A percentile compares a stretch with the other conserved stretches of the same genome.
Evolutionary conservation across 2,329 filamentous ascomycete genomes (phyloP).

Genomic region (Hymenoscyphus fructigenus): DNA sequence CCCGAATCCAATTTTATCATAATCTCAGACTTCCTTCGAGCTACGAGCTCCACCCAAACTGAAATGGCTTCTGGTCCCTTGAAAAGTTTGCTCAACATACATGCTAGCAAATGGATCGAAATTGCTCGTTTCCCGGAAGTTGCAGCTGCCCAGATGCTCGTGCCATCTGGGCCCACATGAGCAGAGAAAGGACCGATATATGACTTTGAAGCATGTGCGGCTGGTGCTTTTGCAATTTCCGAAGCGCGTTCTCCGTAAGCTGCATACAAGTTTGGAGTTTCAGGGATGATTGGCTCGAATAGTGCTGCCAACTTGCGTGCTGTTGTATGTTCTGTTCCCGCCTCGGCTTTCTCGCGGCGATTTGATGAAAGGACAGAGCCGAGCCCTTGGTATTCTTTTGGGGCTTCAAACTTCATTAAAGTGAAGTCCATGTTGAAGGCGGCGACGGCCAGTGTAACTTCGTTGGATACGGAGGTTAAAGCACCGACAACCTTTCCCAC

Average conservation of each 20-base stretch:
- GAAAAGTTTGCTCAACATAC: not conserved
- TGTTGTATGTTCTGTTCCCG: not conserved
- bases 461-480: not conserved
- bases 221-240: not conserved
- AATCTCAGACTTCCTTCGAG: not conserved
- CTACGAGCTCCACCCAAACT: not conserved
- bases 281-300: not conserved
- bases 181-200: not conserved
- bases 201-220: not conserved
- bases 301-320: constrained; percentile 3
- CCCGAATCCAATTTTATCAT: not conserved
- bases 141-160: constrained; percentile 2
- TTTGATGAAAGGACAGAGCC: not conserved
- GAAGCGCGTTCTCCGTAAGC: not conserved
- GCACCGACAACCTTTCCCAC: not conserved
- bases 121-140: not conserved
- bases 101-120: not conserved
- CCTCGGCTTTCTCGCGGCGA: not conserved
- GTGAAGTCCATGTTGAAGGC: constrained; percentile 4
- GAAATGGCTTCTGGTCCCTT: not conserved
- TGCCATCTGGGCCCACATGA: not conserved
- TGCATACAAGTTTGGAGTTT: not conserved
- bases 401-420: not conserved
- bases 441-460: not conserved
- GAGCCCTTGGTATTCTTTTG: not conserved